Evolutionary conservation across 257 asterid species (phyloP), one percentile per base, ranked within the genome.

Genomic region (Penstemon barbatus): DNA sequence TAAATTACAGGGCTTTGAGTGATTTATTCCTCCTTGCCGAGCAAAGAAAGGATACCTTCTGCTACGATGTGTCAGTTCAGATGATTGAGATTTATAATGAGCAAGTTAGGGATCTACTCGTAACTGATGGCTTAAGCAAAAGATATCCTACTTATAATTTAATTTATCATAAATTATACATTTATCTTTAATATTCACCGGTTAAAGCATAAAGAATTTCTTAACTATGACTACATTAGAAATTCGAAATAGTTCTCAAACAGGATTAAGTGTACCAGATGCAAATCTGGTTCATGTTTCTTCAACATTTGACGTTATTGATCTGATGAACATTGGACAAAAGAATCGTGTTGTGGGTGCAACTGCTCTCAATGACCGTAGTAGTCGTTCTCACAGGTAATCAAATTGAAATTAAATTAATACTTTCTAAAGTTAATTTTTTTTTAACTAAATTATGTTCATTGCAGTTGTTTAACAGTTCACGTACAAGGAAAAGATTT

Each of bases 311-410:
- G 95, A 94, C 62, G 89, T 94, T 70, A 81, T 94, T 71, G 85
- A 94, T 52, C 78, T 94, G 73, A 94, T 94, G 99, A 89, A 78
- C 68, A 13, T 91, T 6, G 99, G 99, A 62, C 95, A 85, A n/a
- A 83, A 74, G 63, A 94, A 94, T 67, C 97, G 99, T 59, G 88
- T 85, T 41, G 99, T 94, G 46, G 94, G 97, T 69, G 92, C 99
- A 72, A 94, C 97, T 41, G 97, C 99, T 9, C 99, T 91, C 42
- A 94, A 94, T 81, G 99, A 94, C 79, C 97, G 97, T 33, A 94
- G 99, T 68, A 94, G 97, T 78, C 99, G 99, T 65, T 86, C 96
- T 74, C 99, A 92, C 86, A 92, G 97, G 98, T 88, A 62, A 25
- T 25, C 33, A 25, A 25, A 25, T 25, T 25, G 33, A 25, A 2